Percentiles rank a stretch among this genome's conserved stretches.
phyloP scores from a whole-genome alignment of 257 asterid species.

The Orobanche coerulescens region DNA sequence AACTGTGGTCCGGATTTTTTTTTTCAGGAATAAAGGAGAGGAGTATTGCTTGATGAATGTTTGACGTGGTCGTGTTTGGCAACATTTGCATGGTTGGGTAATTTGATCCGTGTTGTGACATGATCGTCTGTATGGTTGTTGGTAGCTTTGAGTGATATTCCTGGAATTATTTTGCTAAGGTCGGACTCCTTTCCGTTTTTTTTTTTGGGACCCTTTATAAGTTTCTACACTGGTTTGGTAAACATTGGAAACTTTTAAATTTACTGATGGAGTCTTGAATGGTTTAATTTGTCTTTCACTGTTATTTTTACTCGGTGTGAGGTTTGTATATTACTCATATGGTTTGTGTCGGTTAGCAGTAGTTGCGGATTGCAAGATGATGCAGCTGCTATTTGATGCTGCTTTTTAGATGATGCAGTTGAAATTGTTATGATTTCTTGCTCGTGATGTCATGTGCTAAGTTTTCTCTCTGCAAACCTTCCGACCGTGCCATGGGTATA shows the following conservation, averaged over 20 bases:
- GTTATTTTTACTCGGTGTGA: not conserved
- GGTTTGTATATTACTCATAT: slow-evolving; percentile 47
- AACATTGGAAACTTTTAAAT: not conserved
- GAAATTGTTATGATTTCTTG: slow-evolving; percentile 37
- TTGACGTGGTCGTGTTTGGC: slow-evolving; percentile 9
- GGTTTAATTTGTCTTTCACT: not conserved
- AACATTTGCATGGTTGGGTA: slow-evolving; percentile 20
- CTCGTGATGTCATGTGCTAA: slow-evolving; percentile 32
- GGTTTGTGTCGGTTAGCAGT: slow-evolving; percentile 55
- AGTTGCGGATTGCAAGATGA: slow-evolving; percentile 55
- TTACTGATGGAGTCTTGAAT: not conserved
- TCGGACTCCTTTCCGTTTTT: slow-evolving; percentile 45
- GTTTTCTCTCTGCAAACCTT: slow-evolving; percentile 26
- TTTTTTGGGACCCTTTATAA: slow-evolving; percentile 26
- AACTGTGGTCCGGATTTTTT: not conserved
- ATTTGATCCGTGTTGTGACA: slow-evolving; percentile 28
- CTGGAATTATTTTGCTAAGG: slow-evolving; percentile 32
- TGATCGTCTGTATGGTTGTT: slow-evolving; percentile 38
- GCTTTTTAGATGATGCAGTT: slow-evolving; percentile 42
- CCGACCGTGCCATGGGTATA: slow-evolving; percentile 25
- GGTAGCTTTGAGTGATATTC: slow-evolving; percentile 33
- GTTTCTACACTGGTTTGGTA: slow-evolving; percentile 24
- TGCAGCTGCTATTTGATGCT: slow-evolving; percentile 49
- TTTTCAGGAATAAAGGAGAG: slow-evolving; percentile 34
- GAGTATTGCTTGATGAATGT: slow-evolving; percentile 17